Percentiles rank a stretch among this genome's conserved stretches.
These are phyloP conservation scores for Starmerella potacharoeniae DNA, from an alignment of 805 yeast genomes.

Conservation along the genomic window DNA sequence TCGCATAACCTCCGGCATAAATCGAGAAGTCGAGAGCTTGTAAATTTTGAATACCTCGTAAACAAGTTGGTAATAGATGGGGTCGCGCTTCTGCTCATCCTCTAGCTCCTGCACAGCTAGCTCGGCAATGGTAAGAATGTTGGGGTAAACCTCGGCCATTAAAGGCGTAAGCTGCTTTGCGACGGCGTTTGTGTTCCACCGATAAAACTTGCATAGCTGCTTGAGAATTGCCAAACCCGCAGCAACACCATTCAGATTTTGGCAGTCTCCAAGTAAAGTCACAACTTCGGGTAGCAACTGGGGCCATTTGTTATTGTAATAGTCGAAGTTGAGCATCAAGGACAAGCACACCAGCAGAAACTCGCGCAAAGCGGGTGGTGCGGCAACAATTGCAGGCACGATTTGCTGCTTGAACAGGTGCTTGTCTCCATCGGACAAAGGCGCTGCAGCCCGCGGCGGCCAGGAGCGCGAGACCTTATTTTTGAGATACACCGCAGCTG, in stretches of 20 bases:
- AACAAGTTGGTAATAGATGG: constrained; percentile 42
- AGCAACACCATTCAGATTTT: constrained; percentile 38
- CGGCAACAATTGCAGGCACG: constrained; percentile 46
- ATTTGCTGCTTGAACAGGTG: constrained; percentile 60
- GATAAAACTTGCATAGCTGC: constrained; percentile 57
- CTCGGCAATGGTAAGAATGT: constrained; percentile 54
- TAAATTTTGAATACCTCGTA: constrained; percentile 62
- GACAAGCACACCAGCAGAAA: constrained; percentile 32
- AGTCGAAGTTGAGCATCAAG: constrained; percentile 40
- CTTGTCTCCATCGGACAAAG: constrained; percentile 44
- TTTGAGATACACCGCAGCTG: constrained; percentile 76
- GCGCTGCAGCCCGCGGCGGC: constrained; percentile 29
- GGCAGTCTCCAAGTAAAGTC: constrained; percentile 34
- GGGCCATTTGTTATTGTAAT: constrained; percentile 42
- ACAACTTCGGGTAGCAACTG: constrained; percentile 38
- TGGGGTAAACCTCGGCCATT: constrained; percentile 50
- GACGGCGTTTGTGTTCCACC: constrained; percentile 55
- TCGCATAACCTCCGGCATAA: constrained; percentile 53
- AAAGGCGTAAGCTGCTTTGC: constrained; percentile 41
- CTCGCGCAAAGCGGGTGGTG: constrained; percentile 34
- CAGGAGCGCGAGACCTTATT: constrained; percentile 59
- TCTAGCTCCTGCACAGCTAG: constrained; percentile 30
- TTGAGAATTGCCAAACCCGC: constrained; percentile 61
- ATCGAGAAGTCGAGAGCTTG: constrained; percentile 51
- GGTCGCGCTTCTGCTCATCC: constrained; percentile 36